Base-by-base conservation (phyloP, 2,329 filamentous ascomycete genomes). In the Aspergillus tubingensis region DNA sequence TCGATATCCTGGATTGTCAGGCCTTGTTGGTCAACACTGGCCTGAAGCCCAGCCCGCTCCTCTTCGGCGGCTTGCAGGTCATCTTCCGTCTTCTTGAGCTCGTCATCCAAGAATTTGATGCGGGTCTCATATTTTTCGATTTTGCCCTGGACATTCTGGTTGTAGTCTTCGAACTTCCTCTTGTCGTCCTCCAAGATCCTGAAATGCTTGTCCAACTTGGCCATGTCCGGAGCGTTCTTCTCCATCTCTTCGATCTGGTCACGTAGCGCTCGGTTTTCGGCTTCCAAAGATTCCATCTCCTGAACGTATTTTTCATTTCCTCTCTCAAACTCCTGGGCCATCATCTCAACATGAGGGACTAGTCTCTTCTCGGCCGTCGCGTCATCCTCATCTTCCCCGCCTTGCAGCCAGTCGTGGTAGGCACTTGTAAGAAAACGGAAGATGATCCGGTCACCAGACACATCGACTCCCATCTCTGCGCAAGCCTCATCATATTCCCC, bases 1-100 rank as follows among this genome's bases (percentile, higher is more conserved):
- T 99, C 95, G 73, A 99, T 98, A 84, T 99, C 95, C 79, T 95
- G 91, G 79, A 97, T 96, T 70, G 92, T 96, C 74, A 99, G 93
- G 2, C 95, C 95, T 73, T 96, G 92, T 68, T 90, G 88, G 76
- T 98, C 95, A 27, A 99, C 92, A 30, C 90, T 88, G 61, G 89
- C 88, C 74, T 98, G 94, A 8, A 99, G 83, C 30, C 85, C 84
- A 44, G 86, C 81, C 63, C 92, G 87, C 75, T 99, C 95, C 15
- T 90, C 88, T 65, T 98, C 93, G 0, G 90, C 90, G 68, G 91
- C 90, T 60, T 86, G 84, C 36, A 96, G 80, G 69, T 96, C 92
- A 8, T 83, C 79, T 57, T 88, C 82, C 21, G 92, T 85, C 73
- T 93, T 94, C 54, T 91, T 87, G 30, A 96, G 87, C 74, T 96